Base-by-base conservation (phyloP, 2,329 filamentous ascomycete species). In the Verticillium tricorpus region DNA sequence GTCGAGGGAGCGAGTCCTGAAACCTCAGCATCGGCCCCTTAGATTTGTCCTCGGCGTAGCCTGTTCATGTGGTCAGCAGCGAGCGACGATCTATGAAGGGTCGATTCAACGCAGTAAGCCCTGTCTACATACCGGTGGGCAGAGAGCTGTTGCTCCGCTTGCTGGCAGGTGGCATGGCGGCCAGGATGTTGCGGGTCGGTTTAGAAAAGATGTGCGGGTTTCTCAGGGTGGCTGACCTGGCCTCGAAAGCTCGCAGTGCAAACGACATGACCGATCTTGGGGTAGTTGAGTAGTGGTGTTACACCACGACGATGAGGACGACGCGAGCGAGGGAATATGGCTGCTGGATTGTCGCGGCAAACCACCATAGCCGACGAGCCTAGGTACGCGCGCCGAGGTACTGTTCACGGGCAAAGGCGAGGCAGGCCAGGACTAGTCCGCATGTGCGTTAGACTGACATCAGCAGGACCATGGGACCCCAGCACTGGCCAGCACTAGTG, bases 11-110 rank as follows among this genome's bases (percentile, higher is more conserved):
- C n/a, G 90, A 94, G 40, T 93, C 90, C 74, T 96, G 90, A 76
- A 90, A 96, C 68, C 92, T 86, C 68, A 95, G 82, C 90, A 92
- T 95, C 56, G 86, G 81, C 60, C 90, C 91, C 74, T 92, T 93
- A 70, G 87, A 87, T 70, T 83, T 82, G 76, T 95, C 91, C 78
- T 95, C 92, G 70, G 83, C 86, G 78, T 95, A 94, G 69, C 89
- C 91, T 91, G 70, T 9, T 40, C 17, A 11, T 15, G n/a, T 37
- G n/a, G 6, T 34, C 25, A 56, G 54, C 54, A 32, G 31, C 35
- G 45, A 52, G 52, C 28, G 12, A 7, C 14, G 19, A 40, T 50
- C 31, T 5, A 35, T 55, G 57, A 35, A n/a, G 9, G 19, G 39
- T 15, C n/a, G 11, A 2, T 28, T 62, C 28, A 45, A 19, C 17